Percentiles rank a stretch among this genome's conserved stretches.
phyloP scores from a whole-genome alignment of 768 basidiomycete species.

The Leccinum obscurum region DNA sequence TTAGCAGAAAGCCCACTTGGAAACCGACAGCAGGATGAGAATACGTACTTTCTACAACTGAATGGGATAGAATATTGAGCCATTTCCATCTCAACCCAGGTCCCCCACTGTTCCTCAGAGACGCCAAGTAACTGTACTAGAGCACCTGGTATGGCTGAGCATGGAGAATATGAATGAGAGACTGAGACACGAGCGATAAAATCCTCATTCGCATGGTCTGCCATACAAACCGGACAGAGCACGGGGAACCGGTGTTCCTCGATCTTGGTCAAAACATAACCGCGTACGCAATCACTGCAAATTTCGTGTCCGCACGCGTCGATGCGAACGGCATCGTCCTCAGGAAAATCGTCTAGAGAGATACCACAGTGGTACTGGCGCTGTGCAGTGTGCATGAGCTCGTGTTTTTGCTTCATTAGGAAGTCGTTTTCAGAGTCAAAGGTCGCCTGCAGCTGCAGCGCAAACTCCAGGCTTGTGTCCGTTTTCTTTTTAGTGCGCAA shows the following conservation, averaged over 20 bases:
- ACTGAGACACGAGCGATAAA: not conserved
- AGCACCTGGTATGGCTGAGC: constrained; percentile 38
- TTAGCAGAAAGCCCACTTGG: not conserved
- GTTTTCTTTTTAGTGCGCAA: not conserved
- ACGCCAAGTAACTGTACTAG: constrained; percentile 46
- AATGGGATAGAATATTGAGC: constrained; percentile 41
- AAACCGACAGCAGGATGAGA: not conserved
- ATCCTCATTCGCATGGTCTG: constrained; percentile 31
- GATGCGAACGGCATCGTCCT: constrained; percentile 44
- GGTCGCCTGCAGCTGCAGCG: constrained; percentile 36
- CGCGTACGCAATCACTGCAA: constrained; percentile 52
- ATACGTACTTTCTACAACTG: constrained; percentile 50
- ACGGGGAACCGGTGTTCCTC: constrained; percentile 59
- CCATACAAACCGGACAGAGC: constrained; percentile 56
- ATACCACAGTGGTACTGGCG: constrained; percentile 51
- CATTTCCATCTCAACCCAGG: constrained; percentile 49
- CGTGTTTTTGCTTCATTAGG: constrained; percentile 34
- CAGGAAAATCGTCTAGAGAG: constrained; percentile 51
- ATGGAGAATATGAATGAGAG: not conserved
- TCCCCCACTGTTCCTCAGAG: constrained; percentile 41
- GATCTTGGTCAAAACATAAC: constrained; percentile 46
- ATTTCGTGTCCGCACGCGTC: constrained; percentile 49
- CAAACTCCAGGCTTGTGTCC: constrained; percentile 16
- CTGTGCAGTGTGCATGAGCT: constrained; percentile 33
- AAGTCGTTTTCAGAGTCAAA: constrained; percentile 43